Evolutionary conservation across 306 rosid species (phyloP).

Genomic region (Glycine soja): DNA sequence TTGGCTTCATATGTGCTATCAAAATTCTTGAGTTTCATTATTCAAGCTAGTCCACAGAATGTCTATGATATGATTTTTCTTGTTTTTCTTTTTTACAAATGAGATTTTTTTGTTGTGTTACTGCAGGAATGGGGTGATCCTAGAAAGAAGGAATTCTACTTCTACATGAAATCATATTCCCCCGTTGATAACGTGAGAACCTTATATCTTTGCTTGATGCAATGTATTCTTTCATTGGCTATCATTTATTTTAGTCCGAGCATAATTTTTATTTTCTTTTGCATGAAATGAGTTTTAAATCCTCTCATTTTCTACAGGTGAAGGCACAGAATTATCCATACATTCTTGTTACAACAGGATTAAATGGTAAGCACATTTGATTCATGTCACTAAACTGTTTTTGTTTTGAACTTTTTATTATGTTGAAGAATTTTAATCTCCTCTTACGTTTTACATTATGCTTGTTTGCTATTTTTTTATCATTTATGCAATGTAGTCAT

Average conservation of each 20-base stretch:
- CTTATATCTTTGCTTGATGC: constrained; percentile 32
- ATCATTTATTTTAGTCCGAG: constrained; percentile 39
- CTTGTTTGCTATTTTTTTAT: too few relatives aligned
- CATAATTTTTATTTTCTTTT: constrained; percentile 25
- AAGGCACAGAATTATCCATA: constrained; percentile 79
- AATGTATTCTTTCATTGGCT: constrained; percentile 6
- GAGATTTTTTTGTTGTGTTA: constrained; percentile 41
- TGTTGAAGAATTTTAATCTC: too few relatives aligned
- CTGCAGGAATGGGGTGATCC: constrained; percentile 99
- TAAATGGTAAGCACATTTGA: constrained; percentile 67
- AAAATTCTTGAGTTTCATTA: constrained; percentile 31
- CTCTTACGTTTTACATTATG: too few relatives aligned
- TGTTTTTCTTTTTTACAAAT: constrained; percentile 28
- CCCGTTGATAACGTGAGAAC: constrained; percentile 87
- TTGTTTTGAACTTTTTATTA: background rate
- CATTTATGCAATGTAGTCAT: too few relatives aligned
- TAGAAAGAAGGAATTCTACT: constrained; percentile 87
- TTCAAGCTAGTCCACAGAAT: constrained; percentile 26
- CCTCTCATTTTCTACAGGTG: constrained; percentile 61
- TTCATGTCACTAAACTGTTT: background rate
- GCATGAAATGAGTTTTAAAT: constrained; percentile 13
- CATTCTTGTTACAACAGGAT: constrained; percentile 91
- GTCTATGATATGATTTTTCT: constrained; percentile 34
- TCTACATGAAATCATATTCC: constrained; percentile 92
- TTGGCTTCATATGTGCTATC: background rate